These are phyloP conservation scores for Aphanocladium album DNA, from an alignment of 2,329 filamentous ascomycete species.

Conservation along the genomic window DNA sequence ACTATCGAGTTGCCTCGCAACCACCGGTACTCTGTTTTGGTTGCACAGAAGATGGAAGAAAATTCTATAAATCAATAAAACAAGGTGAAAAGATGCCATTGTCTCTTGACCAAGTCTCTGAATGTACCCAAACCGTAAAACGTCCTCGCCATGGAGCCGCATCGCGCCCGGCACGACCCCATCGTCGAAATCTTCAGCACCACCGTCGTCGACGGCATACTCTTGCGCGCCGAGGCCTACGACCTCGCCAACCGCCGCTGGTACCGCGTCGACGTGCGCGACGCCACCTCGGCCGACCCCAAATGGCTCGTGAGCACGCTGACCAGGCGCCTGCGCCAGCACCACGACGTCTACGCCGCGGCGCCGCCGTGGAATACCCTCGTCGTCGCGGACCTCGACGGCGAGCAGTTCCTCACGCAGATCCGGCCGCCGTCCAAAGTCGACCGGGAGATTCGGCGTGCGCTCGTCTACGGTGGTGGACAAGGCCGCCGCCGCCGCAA, in stretches of 20 bases:
- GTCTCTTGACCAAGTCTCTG: no score
- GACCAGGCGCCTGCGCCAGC: constrained; percentile 11
- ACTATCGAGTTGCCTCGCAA: no score
- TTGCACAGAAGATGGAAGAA: constrained; percentile 27
- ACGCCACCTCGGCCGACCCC: constrained; percentile 8
- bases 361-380: neutral
- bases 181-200: constrained; percentile 15
- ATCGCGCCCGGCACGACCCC: constrained; percentile 13
- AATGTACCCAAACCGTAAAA: no score
- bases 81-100: no score
- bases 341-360: neutral
- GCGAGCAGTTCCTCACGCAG: neutral
- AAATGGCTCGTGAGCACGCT: constrained; percentile 6
- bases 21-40: no score
- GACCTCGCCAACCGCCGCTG: constrained; percentile 18
- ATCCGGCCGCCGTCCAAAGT: constrained; percentile 3
- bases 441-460: constrained; percentile 6
- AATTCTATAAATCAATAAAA: no score
- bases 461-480: constrained; percentile 10
- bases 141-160: constrained; percentile 12
- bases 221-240: constrained; percentile 14
- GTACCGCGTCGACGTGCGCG: constrained; percentile 15
- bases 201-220: constrained; percentile 3
- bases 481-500: no score
- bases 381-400: neutral